Conservation (phyloP, 2,329 filamentous ascomycete genomes). For the Cytospora chrysosperma region DNA sequence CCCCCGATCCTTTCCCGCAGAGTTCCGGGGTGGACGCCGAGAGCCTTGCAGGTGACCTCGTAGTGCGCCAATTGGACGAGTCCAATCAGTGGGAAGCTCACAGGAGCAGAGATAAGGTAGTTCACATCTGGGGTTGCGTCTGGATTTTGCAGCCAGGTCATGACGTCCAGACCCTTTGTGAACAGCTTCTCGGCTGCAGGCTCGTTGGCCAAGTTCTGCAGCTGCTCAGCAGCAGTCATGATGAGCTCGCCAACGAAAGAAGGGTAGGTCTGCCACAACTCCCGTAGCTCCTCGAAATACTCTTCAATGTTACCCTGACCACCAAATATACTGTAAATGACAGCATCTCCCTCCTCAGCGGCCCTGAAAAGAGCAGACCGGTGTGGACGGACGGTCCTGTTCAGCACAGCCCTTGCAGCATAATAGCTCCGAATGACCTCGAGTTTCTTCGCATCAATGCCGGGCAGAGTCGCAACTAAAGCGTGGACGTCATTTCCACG, state of each 20-base stretch:
- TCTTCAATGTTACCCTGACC: slow-evolving; percentile 99
- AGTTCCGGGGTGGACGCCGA: slow-evolving; percentile 86
- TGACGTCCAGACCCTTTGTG: slow-evolving; percentile 91
- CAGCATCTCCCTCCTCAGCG: slow-evolving; percentile 77
- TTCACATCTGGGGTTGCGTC: slow-evolving; percentile 91
- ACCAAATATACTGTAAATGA: slow-evolving; percentile 91
- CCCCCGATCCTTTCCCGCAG: slow-evolving; percentile 82
- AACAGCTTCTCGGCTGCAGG: slow-evolving; percentile 92
- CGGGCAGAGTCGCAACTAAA: slow-evolving; percentile 78
- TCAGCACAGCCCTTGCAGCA: slow-evolving; percentile 77
- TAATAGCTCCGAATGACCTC: slow-evolving; percentile 91
- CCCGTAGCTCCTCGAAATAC: slow-evolving; percentile 95
- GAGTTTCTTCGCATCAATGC: slow-evolving; percentile 90
- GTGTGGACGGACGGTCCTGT: slow-evolving; percentile 84
- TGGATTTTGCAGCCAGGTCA: slow-evolving; percentile 86
- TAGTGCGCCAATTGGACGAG: slow-evolving; percentile 96
- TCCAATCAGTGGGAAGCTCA: slow-evolving; percentile 94
- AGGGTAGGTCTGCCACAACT: slow-evolving; percentile 87
- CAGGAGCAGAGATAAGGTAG: slow-evolving; percentile 90
- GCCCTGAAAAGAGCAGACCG: slow-evolving; percentile 91
- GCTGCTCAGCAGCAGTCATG: slow-evolving; percentile 74
- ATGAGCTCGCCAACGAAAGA: slow-evolving; percentile 88
- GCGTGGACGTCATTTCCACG: slow-evolving; percentile 96
- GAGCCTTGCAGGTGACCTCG: slow-evolving; percentile 85
- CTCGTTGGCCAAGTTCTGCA: slow-evolving; percentile 82